Evolutionary conservation across 2,329 filamentous ascomycete species (phyloP), one percentile per base, ranked within the genome.

Genomic region (Rugonectria rugulosa): DNA sequence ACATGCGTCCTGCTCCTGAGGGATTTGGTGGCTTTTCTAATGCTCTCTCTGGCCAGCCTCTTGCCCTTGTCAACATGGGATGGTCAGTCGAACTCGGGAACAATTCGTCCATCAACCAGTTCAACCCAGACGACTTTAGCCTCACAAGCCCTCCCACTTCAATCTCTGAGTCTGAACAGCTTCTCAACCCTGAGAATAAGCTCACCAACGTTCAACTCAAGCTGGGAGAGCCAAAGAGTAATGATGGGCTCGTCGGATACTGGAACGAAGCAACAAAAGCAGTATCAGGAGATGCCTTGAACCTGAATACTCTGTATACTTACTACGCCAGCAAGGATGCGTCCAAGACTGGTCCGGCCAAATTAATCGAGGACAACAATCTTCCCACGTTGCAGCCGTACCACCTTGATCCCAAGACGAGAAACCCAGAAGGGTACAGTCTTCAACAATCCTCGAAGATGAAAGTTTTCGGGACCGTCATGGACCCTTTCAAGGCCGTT

Each of bases 21-120:
- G 26, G 20, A 21, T 48, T 37, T 15, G 23, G 21, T 4, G 32
- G n/a, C 6, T 48, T 26, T 15, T 17, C 32, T 10, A 38, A 38
- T 17, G 17, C 44, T 21, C 15, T 48, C 11, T 21, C 38, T 23
- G 44, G 44, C 21, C 34, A 37, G 15, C 44, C 44, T 10, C 44
- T 48, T 4, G 44, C 44, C 3, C 44, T 48, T 14, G 44, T 38
- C 32, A 48, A 48, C 21, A 31, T 29, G 8, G 44, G 44, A 15
- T 37, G 32, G 31, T 24, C 20, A 10, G 14, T 48, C 11, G 44
- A 48, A 10, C 44, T 48, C 15, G 32, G 31, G 21, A 48, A 21
- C 44, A 21, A 12, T 29, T 26, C 3, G 27, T 45, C 12, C 19
- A 32, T 12, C 42, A 26, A 19, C 42, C 29, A 19, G 32, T 45